These are phyloP conservation scores for Skeletonema grethae DNA, from an alignment of 108 stramenopile species.

Conservation along the genomic window DNA sequence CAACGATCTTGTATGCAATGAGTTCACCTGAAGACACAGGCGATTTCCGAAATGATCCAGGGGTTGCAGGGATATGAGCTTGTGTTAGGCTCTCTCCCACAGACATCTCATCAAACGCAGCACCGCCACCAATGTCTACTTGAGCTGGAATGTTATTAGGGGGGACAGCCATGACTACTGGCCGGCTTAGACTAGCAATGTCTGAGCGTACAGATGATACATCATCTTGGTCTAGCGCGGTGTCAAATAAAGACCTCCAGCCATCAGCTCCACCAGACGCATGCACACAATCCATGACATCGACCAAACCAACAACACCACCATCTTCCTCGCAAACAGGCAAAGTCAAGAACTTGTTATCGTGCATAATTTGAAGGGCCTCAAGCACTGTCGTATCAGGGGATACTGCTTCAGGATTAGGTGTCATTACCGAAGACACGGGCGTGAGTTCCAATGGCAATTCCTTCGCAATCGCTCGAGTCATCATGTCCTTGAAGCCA, in stretches of 20 bases:
- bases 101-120: slow-evolving; percentile 45
- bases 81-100: slow-evolving; percentile 56
- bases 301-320: slow-evolving; percentile 88
- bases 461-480: slow-evolving; percentile 84
- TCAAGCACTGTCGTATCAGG: slow-evolving; percentile 89
- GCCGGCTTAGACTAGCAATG: slow-evolving; percentile 40
- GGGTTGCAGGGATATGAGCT: slow-evolving; percentile 23
- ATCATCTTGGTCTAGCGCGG: slow-evolving; percentile 43
- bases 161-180: slow-evolving; percentile 33
- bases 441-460: slow-evolving; percentile 71
- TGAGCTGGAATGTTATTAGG: slow-evolving; percentile 81
- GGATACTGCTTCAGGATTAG: slow-evolving; percentile 89
- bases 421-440: slow-evolving; percentile 87
- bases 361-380: slow-evolving; percentile 92
- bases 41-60: slow-evolving; percentile 14
- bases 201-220: slow-evolving; percentile 39
- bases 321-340: slow-evolving; percentile 89
- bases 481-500: slow-evolving; percentile 95
- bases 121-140: slow-evolving; percentile 60
- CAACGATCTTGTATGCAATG: slow-evolving; percentile 75
- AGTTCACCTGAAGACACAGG: slow-evolving; percentile 1
- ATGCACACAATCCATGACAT: slow-evolving; percentile 94
- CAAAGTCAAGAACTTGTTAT: slow-evolving; percentile 91
- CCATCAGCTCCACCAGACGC: slow-evolving; percentile 83
- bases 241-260: slow-evolving; percentile 19